phyloP scores from a whole-genome alignment of 2,329 filamentous ascomycete species.

The Conoideocrella luteorostrata region DNA sequence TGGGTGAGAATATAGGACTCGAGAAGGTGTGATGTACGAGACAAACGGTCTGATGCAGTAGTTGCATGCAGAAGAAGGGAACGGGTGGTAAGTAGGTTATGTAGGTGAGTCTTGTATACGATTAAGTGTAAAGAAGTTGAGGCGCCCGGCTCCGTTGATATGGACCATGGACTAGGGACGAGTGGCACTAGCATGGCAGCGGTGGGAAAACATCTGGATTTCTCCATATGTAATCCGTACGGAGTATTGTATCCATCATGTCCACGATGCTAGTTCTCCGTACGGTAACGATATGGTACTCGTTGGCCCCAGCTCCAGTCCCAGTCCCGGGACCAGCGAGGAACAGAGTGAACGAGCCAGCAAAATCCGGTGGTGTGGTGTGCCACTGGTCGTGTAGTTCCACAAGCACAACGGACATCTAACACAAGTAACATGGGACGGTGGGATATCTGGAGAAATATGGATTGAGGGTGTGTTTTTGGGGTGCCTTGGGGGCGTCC shows the following conservation, averaged over 20 bases:
- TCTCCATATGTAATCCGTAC: conserved; percentile 10
- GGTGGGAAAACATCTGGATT: conserved; percentile 4
- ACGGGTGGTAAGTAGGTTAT: conserved; percentile 17
- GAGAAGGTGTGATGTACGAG: conserved; percentile 1
- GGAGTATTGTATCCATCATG: conserved; percentile 3
- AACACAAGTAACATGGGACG: conserved; percentile 5
- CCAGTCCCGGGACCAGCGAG: not conserved
- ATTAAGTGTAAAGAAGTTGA: conserved; percentile 6
- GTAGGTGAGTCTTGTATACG: too few species aligned
- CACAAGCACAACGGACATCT: not conserved
- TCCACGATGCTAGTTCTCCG: too few species aligned
- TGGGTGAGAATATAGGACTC: too few species aligned
- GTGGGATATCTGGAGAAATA: conserved; percentile 11
- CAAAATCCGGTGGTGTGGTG: conserved; percentile 14
- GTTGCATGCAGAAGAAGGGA: conserved; percentile 8
- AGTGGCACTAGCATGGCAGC: conserved; percentile 3
- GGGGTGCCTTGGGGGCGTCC: conserved; percentile 2
- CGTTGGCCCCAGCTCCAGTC: not conserved
- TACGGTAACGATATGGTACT: not conserved
- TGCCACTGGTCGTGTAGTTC: conserved; percentile 5
- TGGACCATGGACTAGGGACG: conserved; percentile 4
- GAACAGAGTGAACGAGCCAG: not conserved
- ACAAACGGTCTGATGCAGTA: conserved; percentile 5
- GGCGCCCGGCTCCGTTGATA: conserved; percentile 5
- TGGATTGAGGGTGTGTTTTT: too few species aligned